Evolutionary conservation across 225 moss, liverwort and hornwort species (phyloP), one percentile per base, ranked within the genome.

Genomic region (Physcomitrellopsis africana): DNA sequence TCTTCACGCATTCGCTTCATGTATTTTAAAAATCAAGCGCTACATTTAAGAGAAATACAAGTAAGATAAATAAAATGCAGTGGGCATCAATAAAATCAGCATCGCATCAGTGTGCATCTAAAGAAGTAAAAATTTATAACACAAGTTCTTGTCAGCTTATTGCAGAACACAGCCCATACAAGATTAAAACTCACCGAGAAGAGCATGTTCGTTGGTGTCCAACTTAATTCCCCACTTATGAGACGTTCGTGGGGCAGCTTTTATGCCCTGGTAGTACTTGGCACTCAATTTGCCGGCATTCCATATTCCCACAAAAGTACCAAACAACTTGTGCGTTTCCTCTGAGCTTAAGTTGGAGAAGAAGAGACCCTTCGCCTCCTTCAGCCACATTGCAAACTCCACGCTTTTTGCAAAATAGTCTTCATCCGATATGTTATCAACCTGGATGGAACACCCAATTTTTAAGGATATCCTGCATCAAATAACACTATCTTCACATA

Each of bases 321-420:
- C 68, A 46, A 92, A 96, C 51, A 83, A 51, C 44, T 89, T 83
- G 76, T 93, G 95, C 57, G 91, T 93, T 59, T 92, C 95, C 70
- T 93, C 84, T 49, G 91, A 96, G 11, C 84, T 90, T 26, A 96
- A 72, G 76, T 84, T 85, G 14, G 93, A 92, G 77, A 93, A 96
- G 67, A 80, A 93, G 9, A 93, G 66, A 67, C 90, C 81, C 49
- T 84, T 85, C 3, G 88, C 90, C 78, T 96, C 95, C 85, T 91
- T 96, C 79, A 96, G 73, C 93, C 93, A 93, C 74, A 86, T 87
- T 61, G 95, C 95, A 81, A 93, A 92, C 72, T 96, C 93, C 10
- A 73, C 84, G 82, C 81, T 96, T 55, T 93, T 96, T 52, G 88
- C 77, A 73, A 87, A 96, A 63, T 96, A 96, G 70, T 96, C 85